phyloP scores from a whole-genome alignment of 202 grass and related monocot genomes.

The Saccharum hybrid region DNA sequence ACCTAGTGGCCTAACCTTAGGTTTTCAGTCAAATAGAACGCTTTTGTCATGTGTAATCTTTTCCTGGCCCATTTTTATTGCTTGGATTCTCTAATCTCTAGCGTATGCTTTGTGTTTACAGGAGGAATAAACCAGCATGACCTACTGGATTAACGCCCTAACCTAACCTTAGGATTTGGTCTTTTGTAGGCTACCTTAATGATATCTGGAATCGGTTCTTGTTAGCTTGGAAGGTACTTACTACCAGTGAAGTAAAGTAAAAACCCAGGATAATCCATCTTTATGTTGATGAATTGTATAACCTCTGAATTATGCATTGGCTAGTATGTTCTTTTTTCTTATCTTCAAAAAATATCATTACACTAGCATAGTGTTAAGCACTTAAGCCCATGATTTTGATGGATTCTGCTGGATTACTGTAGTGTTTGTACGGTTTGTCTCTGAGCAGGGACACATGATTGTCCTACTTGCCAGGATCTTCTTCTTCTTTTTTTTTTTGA shows the following conservation, averaged over 20 bases:
- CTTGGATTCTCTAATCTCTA: slow-evolving; percentile 14
- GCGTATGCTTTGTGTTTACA: slow-evolving; percentile 35
- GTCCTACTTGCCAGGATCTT: background rate
- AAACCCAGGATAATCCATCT: slow-evolving; percentile 21
- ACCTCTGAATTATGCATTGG: slow-evolving; percentile 14
- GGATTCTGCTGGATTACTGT: background rate
- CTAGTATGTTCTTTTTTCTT: background rate
- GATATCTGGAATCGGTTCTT: slow-evolving; percentile 20
- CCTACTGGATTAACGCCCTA: slow-evolving; percentile 15
- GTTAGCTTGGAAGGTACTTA: slow-evolving; percentile 44
- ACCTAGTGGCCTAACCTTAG: background rate
- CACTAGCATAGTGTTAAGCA: background rate
- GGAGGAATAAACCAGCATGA: slow-evolving; percentile 34
- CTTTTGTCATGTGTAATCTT: slow-evolving; percentile 14
- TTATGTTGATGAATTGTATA: slow-evolving; percentile 21
- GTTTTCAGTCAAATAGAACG: slow-evolving; percentile 15
- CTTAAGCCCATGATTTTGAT: slow-evolving; percentile 8
- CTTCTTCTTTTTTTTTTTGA: too few species aligned
- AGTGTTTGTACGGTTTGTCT: background rate
- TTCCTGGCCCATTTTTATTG: slow-evolving; percentile 8
- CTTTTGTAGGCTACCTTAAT: slow-evolving; percentile 14
- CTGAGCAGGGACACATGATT: background rate
- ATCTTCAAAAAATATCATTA: background rate
- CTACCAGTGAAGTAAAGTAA: slow-evolving; percentile 31
- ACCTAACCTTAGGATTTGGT: slow-evolving; percentile 17